Base-by-base conservation (phyloP, 2,329 filamentous ascomycete species). In the Fusarium kyushuense region DNA sequence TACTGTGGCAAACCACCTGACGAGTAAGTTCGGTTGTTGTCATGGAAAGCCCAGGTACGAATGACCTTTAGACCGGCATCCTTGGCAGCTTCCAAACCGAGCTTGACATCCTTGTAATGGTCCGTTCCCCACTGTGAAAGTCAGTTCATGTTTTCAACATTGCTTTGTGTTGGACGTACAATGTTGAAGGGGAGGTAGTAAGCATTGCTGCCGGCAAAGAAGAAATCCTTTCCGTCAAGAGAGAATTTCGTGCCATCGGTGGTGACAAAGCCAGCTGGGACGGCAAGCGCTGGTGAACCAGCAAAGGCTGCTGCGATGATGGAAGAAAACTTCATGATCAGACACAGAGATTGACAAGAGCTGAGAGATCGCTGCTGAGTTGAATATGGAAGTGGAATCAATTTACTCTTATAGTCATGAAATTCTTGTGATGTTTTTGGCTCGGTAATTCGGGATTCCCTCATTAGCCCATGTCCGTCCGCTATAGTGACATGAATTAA, bases 131-230 rank as follows among this genome's bases (percentile, higher is more conserved):
- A 70, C 67, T 70, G 21, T 1, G 1, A 59, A 7, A 6, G 33
- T 58, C 14, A 63, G 48, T n/a, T 30, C 4, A 1, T 10, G 9
- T 6, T 3, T 2, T 6, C 10, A n/a, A 21, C 12, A 16, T 16
- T 12, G 9, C 65, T n/a, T 2, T 1, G n/a, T 67, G 52, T 5
- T 30, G 10, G 8, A 72, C 80, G 6, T 56, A 86, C 84, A n/a
- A 84, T 81, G 53, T 79, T 82, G 73, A 87, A 87, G 0, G 85
- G 84, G 19, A 87, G 83, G 65, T 85, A 87, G 64, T 87, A 87
- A 12, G 84, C 86, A 72, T 87, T 88, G 65, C 80, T 84, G 2
- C 86, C 85, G 3, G 86, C 85, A 69, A 87, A 87, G 74, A 85
- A 82, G 70, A 87, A 87, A 63, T 84, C 80, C 61, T 85, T 78